phyloP scores from a whole-genome alignment of 164 flowering plant genomes.

The Protea cynaroides region DNA sequence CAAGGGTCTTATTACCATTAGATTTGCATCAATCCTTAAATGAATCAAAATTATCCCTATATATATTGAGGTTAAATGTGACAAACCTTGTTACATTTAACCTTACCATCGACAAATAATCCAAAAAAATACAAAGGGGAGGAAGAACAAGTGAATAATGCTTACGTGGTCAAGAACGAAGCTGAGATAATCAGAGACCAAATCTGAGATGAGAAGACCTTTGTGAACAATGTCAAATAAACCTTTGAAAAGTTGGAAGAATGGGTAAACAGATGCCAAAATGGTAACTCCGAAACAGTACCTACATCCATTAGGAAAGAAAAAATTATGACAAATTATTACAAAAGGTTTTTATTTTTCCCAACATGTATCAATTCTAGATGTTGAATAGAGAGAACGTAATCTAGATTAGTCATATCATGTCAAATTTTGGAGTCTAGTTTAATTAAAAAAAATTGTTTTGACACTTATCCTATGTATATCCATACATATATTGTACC shows the following conservation, averaged over 20 bases:
- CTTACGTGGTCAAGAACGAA: conserved; percentile 56
- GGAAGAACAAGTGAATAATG: background rate
- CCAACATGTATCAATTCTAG: too few species aligned
- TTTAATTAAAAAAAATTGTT: too few species aligned
- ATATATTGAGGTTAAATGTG: too few species aligned
- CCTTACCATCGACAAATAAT: background rate
- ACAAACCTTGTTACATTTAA: background rate
- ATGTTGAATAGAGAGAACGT: too few species aligned
- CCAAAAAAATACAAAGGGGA: background rate
- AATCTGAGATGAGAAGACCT: conserved; percentile 45
- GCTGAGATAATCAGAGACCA: conserved; percentile 39
- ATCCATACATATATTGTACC: too few species aligned
- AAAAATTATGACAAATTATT: too few species aligned
- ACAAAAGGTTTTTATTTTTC: too few species aligned
- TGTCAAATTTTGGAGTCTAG: too few species aligned
- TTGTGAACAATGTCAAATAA: conserved; percentile 38
- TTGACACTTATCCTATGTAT: too few species aligned
- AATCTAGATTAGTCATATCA: too few species aligned
- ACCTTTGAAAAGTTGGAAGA: conserved; percentile 47
- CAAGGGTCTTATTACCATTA: too few species aligned
- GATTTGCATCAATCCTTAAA: background rate
- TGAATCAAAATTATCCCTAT: background rate
- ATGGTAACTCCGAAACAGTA: conserved; percentile 33
- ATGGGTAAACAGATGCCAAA: conserved; percentile 34
- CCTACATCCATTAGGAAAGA: conserved; percentile 22